Conservation (phyloP, 2,329 filamentous ascomycete species). For the Aureobasidium sp. region DNA sequence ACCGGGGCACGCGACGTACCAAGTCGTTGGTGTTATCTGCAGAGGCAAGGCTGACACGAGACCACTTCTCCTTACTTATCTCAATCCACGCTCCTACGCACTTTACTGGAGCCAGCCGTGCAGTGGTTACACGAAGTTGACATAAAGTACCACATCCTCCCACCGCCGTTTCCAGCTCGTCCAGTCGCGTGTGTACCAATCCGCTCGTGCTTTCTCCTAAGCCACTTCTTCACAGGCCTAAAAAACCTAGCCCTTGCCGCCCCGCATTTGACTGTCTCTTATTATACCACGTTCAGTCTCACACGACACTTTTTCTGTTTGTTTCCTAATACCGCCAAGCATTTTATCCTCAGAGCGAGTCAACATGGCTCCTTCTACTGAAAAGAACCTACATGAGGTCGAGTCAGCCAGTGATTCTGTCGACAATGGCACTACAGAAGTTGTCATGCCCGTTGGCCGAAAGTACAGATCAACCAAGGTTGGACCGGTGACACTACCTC, state of each 20-base stretch:
- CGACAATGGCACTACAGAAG: conserved; percentile 16
- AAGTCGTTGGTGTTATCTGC: conserved; percentile 8
- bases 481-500: conserved; percentile 37
- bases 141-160: conserved; percentile 7
- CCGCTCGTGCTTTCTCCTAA: not conserved
- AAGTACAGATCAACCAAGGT: conserved; percentile 40
- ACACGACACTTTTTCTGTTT: conserved; percentile 7
- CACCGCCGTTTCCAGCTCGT: conserved; percentile 1
- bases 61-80: conserved; percentile 10
- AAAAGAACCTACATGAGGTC: conserved; percentile 20
- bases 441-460: conserved; percentile 39
- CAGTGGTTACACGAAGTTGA: conserved; percentile 11
- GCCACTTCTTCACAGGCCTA: not conserved
- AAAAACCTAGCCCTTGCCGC: conserved; percentile 11
- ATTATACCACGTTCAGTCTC: conserved; percentile 10
- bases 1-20: not conserved
- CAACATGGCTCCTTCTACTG: conserved; percentile 17
- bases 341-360: not conserved
- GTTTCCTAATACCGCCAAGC: not conserved
- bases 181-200: not conserved
- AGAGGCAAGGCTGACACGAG: conserved; percentile 11
- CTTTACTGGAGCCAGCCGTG: conserved; percentile 1
- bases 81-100: conserved; percentile 4
- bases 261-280: conserved; percentile 10
- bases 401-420: conserved; percentile 16